Evolutionary conservation across 2,329 filamentous ascomycete species (phyloP), one percentile per base, ranked within the genome.

Genomic region (Pestalotiopsis sp.): DNA sequence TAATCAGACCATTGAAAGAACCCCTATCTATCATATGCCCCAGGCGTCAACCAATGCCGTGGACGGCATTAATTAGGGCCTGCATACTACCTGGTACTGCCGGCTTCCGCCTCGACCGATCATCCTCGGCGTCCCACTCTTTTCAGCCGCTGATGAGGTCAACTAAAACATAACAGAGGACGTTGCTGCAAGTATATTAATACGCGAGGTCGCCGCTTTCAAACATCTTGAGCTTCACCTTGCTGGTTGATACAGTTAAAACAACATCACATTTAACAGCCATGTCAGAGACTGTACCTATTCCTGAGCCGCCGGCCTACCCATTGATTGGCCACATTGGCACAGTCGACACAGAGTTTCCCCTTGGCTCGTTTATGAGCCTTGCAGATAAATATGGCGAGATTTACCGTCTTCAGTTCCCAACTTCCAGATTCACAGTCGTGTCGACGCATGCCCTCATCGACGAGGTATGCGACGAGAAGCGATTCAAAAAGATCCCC

Each of bases 351-450:
- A 79, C 84, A 0, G 84, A 86, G n/a, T 82, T 86, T 25, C 87
- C 90, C 0, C 76, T 88, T 2, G 80, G 83, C 25, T 88, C 89
- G 27, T 77, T 92, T 23, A 76, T 79, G 5, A 82, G 85, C 12
- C 80, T 93, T 63, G 87, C 89, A 27, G 87, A 92, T 56, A 88
- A 85, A 69, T 92, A 93, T 79, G 91, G 88, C 41, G 85, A 87
- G n/a, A 89, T 91, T 68, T 91, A 83, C 75, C 84, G 87, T 71
- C 80, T 92, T 64, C 82, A 79, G 17, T 76, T 90, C 4, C 82
- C 85, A 4, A 82, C 84, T 1, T 78, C 77, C 4, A 81, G 83
- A 7, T 75, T 83, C 17, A 82, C 90, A 59, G 80, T 91, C 68
- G 80, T 87, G 59, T 84, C 82, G 58, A 87, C 81, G 39, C 83